These are phyloP conservation scores for Vanrija pseudolonga DNA, from an alignment of 1,284 basidiomycete species.

Conservation along the genomic window DNA sequence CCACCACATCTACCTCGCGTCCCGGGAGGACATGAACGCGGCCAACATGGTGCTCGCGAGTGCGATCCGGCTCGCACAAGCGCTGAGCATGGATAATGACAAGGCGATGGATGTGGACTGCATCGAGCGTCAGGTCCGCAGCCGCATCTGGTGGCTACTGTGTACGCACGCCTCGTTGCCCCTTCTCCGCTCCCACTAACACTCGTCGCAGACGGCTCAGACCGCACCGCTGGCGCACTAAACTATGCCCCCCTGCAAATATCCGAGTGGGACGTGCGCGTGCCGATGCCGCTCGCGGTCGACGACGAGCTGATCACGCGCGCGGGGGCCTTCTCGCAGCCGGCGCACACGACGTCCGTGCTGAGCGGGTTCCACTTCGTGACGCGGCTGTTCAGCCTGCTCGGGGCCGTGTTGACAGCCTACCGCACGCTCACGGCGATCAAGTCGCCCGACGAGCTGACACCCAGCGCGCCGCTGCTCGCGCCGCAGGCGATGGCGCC, in stretches of 20 bases:
- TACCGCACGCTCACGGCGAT: constrained; percentile 4
- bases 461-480: neutral
- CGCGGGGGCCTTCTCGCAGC: constrained; percentile 28
- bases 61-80: constrained; percentile 23
- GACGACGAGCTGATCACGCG: constrained; percentile 34
- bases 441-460: too few relatives aligned
- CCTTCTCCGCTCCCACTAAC: neutral
- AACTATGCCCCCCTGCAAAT: constrained; percentile 24
- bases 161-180: constrained; percentile 29
- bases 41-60: constrained; percentile 27
- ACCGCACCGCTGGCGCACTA: constrained; percentile 26
- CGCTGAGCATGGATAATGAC: constrained; percentile 26
- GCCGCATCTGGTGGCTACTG: constrained; percentile 31
- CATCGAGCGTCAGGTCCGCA: constrained; percentile 29
- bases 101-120: constrained; percentile 17
- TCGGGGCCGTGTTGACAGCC: constrained; percentile 19
- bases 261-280: constrained; percentile 23
- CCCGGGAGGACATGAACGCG: constrained; percentile 20
- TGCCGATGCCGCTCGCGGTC: constrained; percentile 25
- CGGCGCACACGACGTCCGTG: constrained; percentile 16
- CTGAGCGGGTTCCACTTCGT: constrained; percentile 32
- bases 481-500: constrained; percentile 6
- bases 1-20: constrained; percentile 33
- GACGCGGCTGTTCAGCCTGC: constrained; percentile 27
- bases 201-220: constrained; percentile 26